These are phyloP conservation scores for Pseudotulostoma volvatum DNA, from an alignment of 495 filamentous ascomycete genomes.

Conservation along the genomic window DNA sequence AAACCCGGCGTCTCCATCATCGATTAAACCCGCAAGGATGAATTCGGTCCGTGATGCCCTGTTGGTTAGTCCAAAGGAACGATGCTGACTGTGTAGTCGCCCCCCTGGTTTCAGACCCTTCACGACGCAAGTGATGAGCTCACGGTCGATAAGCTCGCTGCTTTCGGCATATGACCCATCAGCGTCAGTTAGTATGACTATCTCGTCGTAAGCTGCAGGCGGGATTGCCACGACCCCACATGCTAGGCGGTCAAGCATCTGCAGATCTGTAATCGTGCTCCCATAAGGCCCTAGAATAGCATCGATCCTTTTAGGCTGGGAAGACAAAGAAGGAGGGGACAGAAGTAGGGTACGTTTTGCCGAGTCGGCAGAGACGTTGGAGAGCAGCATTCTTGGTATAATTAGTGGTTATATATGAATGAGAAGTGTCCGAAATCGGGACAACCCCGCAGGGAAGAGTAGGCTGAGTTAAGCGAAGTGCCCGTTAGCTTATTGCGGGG, in stretches of 20 bases:
- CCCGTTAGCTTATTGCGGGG: too few species aligned
- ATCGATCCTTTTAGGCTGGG: slow-evolving; percentile 46
- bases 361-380: too few species aligned
- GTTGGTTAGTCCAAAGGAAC: slow-evolving; percentile 33
- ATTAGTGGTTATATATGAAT: too few species aligned
- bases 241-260: slow-evolving; percentile 94
- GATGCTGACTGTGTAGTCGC: slow-evolving; percentile 52
- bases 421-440: too few species aligned
- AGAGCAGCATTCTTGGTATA: too few species aligned
- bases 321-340: slow-evolving; percentile 56
- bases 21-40: slow-evolving; percentile 66
- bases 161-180: too few species aligned
- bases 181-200: slow-evolving; percentile 73
- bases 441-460: too few species aligned
- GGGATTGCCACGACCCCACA: slow-evolving; percentile 70
- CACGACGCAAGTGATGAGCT: slow-evolving; percentile 51
- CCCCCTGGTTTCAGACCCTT: slow-evolving; percentile 55
- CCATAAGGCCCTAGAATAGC: slow-evolving; percentile 45
- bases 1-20: slow-evolving; percentile 43
- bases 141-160: slow-evolving; percentile 42
- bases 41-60: too few species aligned
- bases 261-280: slow-evolving; percentile 64
- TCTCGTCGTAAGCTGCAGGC: slow-evolving; percentile 57
- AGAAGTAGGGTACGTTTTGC: slow-evolving; percentile 50
- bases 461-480: too few species aligned